Conservation (phyloP, 2,329 filamentous ascomycete genomes). For the Penicillium sp. region DNA sequence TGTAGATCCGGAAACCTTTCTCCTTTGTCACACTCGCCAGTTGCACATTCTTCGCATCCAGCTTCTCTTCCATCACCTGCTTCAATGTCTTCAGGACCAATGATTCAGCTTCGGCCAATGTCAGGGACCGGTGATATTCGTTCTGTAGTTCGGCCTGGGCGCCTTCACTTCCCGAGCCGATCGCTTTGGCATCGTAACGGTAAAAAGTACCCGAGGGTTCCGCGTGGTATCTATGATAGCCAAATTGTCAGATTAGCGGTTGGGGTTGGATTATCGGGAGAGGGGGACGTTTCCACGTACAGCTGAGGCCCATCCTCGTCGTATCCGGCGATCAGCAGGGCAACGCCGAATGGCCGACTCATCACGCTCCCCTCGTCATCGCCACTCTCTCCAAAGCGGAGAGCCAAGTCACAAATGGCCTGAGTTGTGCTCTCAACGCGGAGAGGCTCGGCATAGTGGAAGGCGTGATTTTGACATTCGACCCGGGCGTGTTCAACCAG, state of each 20-base stretch:
- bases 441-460: conserved; percentile 95
- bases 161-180: conserved; percentile 93
- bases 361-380: conserved; percentile 98
- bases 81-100: conserved; percentile 95
- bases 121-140: conserved; percentile 97
- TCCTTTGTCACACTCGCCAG: conserved; percentile 96
- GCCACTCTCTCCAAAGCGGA: conserved; percentile 94
- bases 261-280: neutral
- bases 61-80: conserved; percentile 99
- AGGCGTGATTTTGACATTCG: conserved; percentile 92
- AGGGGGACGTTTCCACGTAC: conserved; percentile 39
- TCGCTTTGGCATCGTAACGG: conserved; percentile 97
- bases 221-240: conserved; percentile 68
- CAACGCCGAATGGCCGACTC: conserved; percentile 94
- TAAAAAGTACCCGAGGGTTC: conserved; percentile 98
- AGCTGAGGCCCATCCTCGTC: conserved; percentile 95
- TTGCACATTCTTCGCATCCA: conserved; percentile 98
- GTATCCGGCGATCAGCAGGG: conserved; percentile 90
- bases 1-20: conserved; percentile 97
- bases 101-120: conserved; percentile 86
- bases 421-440: conserved; percentile 97
- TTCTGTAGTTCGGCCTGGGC: conserved; percentile 97
- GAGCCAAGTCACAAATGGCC: conserved; percentile 93
- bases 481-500: conserved; percentile 98
- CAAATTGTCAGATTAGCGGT: neutral